Percentiles rank a stretch among this genome's conserved stretches.
Conservation (phyloP, 345 rosid genomes). For the Laguncularia racemosa region DNA sequence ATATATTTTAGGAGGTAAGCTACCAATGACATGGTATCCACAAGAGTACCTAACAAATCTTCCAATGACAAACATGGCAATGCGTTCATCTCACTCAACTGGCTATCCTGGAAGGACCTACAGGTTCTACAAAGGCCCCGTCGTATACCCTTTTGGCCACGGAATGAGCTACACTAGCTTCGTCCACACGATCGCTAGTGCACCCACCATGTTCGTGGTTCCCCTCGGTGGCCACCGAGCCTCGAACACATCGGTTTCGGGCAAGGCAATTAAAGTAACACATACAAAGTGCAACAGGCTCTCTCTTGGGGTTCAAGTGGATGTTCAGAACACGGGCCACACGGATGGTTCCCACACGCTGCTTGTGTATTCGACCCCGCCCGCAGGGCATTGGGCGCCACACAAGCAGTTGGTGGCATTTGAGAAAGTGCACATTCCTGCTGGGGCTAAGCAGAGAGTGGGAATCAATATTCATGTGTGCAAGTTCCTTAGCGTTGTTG, state of each 20-base stretch:
- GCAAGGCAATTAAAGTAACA: slow-evolving; percentile 60
- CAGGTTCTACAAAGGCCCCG: slow-evolving; percentile 71
- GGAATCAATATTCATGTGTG: slow-evolving; percentile 68
- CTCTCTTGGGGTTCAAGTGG: slow-evolving; percentile 51
- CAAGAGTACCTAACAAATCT: slow-evolving; percentile 51
- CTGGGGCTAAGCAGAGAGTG: slow-evolving; percentile 39
- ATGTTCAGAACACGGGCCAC: slow-evolving; percentile 54
- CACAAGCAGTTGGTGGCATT: slow-evolving; percentile 70
- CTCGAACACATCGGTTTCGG: slow-evolving; percentile 31
- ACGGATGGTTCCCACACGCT: slow-evolving; percentile 61
- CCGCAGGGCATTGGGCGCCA: slow-evolving; percentile 62
- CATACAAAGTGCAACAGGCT: slow-evolving; percentile 53
- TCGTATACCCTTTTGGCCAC: slow-evolving; percentile 78
- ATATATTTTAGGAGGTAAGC: slow-evolving; percentile 49
- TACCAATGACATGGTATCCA: slow-evolving; percentile 95
- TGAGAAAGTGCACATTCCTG: slow-evolving; percentile 49
- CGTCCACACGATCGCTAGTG: slow-evolving; percentile 39
- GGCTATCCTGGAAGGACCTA: slow-evolving; percentile 82
- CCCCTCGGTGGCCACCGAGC: slow-evolving; percentile 42
- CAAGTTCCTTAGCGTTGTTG: slow-evolving; percentile 78
- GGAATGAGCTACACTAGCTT: slow-evolving; percentile 81
- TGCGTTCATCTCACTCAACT: slow-evolving; percentile 48
- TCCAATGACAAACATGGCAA: slow-evolving; percentile 87
- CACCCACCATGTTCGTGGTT: slow-evolving; percentile 42
- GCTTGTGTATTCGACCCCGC: slow-evolving; percentile 65